Evolutionary conservation across 2,329 filamentous ascomycete species (phyloP).

Genomic region (Penicillium sp.): DNA sequence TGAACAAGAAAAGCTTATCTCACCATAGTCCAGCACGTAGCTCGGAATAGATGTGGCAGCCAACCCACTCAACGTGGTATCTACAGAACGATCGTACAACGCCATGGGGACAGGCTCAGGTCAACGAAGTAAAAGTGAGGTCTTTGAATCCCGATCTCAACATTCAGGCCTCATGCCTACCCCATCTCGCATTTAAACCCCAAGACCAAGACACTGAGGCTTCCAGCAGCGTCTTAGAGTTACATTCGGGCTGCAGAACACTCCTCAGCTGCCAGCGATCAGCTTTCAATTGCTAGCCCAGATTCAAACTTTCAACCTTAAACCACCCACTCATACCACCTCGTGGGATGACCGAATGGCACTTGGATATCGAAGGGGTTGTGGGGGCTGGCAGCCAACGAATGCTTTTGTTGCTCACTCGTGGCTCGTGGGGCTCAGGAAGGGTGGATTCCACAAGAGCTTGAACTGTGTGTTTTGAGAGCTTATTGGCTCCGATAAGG

Average conservation of each 20-base stretch:
- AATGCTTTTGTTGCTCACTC: neutral
- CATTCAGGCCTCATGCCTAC: neutral
- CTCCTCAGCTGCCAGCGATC: constrained; percentile 5
- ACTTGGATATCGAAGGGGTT: neutral
- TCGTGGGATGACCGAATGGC: neutral
- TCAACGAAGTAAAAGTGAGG: neutral
- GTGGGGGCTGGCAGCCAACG: constrained; percentile 3
- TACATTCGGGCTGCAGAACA: constrained; percentile 2
- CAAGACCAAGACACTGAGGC: neutral
- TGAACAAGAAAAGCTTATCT: constrained; percentile 4
- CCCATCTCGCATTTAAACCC: neutral
- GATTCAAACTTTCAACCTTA: neutral
- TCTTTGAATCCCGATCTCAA: neutral
- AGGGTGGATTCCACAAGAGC: neutral
- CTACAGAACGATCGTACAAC: neutral
- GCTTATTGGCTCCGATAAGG: neutral
- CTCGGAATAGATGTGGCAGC: constrained; percentile 40
- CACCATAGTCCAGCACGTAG: constrained; percentile 55
- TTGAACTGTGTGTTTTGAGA: neutral
- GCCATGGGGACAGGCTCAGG: neutral
- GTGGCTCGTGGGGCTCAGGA: neutral
- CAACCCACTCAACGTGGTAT: constrained; percentile 9
- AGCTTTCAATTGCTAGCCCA: constrained; percentile 1
- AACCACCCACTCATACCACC: constrained; percentile 5
- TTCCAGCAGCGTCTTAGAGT: neutral